Evolutionary conservation across 192 early-diverging fungal genomes (phyloP), one percentile per base, ranked within the genome.

Genomic region (Coemansia pectinata): DNA sequence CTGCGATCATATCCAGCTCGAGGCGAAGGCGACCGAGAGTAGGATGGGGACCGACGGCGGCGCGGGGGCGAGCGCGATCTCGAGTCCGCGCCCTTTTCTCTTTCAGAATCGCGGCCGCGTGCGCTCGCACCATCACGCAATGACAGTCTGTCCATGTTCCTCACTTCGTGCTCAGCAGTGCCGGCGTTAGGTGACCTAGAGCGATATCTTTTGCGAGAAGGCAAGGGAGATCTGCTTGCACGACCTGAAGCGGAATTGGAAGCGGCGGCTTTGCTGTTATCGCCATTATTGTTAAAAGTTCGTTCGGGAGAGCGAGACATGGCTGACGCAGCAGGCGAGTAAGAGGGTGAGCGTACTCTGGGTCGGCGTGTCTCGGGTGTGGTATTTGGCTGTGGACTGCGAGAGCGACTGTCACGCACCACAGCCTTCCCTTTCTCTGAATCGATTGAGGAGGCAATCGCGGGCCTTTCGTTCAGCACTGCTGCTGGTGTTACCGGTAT

Each of bases 331-430:
- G 55, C 33, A 14, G 78, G 78, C 23, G 78, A 80, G 47, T 72
- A 72, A 3, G 78, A 80, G 14, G 78, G 78, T n/a, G 78, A 75
- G 66, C 78, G 78, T 34, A 74, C 73, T 25, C 66, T 63, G 23
- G 19, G 31, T 11, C 47, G 65, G 19, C 3, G 36, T 31, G 45
- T 33, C 10, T 27, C 17, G 4, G 40, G 38, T 14, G 29, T 36
- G 15, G 6, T 15, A 39, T 41, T 29, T 15, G 64, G 27, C 23
- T 21, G 41, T 1, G 59, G 59, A 21, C 50, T 69, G 12, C 47
- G 63, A n/a, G 29, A 15, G 36, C 14, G 70, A 21, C 45, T 66
- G 42, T 33, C 38, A 14, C 21, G 8, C 38, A 61, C 36, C 11
- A 2, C 59, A 9, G 21, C 59, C 9, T 21, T 61, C 4, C 17